These are phyloP conservation scores for Debaryomyces fabryi DNA, from an alignment of 1,139 yeast species.

Conservation along the genomic window DNA sequence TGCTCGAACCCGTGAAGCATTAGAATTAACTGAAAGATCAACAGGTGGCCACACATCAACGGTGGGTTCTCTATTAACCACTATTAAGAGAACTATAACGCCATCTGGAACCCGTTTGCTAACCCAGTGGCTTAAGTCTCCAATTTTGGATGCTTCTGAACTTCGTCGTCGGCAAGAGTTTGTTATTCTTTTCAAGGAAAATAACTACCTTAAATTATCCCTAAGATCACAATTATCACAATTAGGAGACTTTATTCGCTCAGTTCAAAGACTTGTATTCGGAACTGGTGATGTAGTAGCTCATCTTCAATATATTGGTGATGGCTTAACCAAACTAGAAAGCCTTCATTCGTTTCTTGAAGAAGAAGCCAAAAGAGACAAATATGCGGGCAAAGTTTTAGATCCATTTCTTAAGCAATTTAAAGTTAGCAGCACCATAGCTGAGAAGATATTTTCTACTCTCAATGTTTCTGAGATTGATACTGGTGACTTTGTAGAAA, in stretches of 20 bases:
- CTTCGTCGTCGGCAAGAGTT: constrained; percentile 63
- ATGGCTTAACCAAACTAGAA: constrained; percentile 31
- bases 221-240: constrained; percentile 27
- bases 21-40: constrained; percentile 64
- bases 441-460: constrained; percentile 30
- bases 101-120: constrained; percentile 79
- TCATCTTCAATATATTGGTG: constrained; percentile 36
- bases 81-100: constrained; percentile 74
- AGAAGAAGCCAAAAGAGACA: constrained; percentile 18
- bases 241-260: constrained; percentile 43
- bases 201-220: constrained; percentile 36
- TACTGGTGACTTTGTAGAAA: constrained; percentile 2
- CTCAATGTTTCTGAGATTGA: constrained; percentile 23
- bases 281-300: constrained; percentile 38
- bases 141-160: constrained; percentile 61
- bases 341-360: constrained; percentile 26
- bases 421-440: constrained; percentile 32
- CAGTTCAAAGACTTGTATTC: constrained; percentile 40
- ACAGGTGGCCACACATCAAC: constrained; percentile 57
- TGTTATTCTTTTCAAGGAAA: constrained; percentile 55
- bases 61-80: constrained; percentile 69
- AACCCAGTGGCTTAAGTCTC: constrained; percentile 82
- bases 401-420: constrained; percentile 27
- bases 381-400: constrained; percentile 15
- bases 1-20: constrained; percentile 75